Evolutionary conservation across 2,329 filamentous ascomycete species (phyloP), one percentile per base, ranked within the genome.

Genomic region (Aurifilum marmelostoma): DNA sequence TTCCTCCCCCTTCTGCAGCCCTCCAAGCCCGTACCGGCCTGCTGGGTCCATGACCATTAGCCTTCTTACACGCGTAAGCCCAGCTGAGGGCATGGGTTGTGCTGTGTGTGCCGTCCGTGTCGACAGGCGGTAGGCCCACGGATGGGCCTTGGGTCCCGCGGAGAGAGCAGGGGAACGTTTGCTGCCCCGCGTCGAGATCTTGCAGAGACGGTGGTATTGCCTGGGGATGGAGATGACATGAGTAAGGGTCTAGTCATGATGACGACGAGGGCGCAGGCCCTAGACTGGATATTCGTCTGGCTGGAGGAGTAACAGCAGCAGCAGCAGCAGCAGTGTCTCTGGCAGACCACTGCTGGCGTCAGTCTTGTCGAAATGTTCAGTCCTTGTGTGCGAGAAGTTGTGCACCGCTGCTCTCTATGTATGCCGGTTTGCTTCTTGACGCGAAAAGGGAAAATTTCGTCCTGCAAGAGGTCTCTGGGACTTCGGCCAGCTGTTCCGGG

Each of bases 21-120:
- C 24, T 43, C 56, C 54, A 61, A 60, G 54, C 65, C 65, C 54
- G 56, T 66, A 66, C 65, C 65, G 54, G 41, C 54, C 65, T 34
- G 54, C 39, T 61, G 65, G 65, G 65, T 50, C 62, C 65, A n/a
- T 24, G 56, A 50, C 16, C 9, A 47, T 47, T n/a, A 50, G 54
- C 39, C 56, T 66, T 34, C 27, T 34, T 61, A 34, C 39, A 41
- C 27, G 24, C 39, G 64, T 47, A 47, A 43, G 52, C 52, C 47
- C 34, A 56, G 63, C 34, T 56, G 52, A 58, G 47, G 21, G 18
- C 62, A 54, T 52, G 16, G 54, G 56, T 32, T n/a, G 39, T 21
- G 29, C 50, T 34, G 32, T 24, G n/a, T 24, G 34, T 37, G 21
- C 21, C 29, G 24, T 63, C 34, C 8, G 4, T 34, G 34, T 34